phyloP scores from a whole-genome alignment of 208 protist species.

The Naegleria lovaniensis region DNA sequence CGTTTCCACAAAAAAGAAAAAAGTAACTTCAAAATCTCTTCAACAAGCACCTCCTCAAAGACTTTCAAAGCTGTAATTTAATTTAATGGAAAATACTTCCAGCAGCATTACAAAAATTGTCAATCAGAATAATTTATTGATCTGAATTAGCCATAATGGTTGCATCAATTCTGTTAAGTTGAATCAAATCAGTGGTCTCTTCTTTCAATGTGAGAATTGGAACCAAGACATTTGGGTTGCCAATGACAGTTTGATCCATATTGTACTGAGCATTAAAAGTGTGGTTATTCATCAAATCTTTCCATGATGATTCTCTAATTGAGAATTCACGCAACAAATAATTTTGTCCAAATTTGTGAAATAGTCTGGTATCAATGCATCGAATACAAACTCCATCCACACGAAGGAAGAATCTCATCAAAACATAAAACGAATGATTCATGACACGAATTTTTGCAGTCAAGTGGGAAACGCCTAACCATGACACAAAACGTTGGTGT shows the following conservation, averaged over 20 bases:
- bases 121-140: no score
- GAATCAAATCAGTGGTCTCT: neutral
- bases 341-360: constrained; percentile 38
- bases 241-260: neutral
- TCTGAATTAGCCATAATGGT: no score
- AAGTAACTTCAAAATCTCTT: no score
- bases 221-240: neutral
- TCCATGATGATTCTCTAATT: neutral
- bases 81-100: no score
- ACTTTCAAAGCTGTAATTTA: neutral
- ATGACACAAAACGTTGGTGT: no score
- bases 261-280: neutral
- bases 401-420: constrained; percentile 48
- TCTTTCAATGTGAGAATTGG: neutral
- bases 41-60: neutral
- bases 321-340: constrained; percentile 35
- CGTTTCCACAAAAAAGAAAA: no score
- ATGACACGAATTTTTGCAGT: constrained; percentile 43
- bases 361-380: constrained; percentile 43
- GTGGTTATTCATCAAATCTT: neutral
- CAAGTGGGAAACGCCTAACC: neutral
- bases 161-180: neutral
- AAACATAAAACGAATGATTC: constrained; percentile 43
- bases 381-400: constrained; percentile 49
- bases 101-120: no score